Base-by-base conservation (phyloP, 257 asterid genomes). In the Striga asiatica region DNA sequence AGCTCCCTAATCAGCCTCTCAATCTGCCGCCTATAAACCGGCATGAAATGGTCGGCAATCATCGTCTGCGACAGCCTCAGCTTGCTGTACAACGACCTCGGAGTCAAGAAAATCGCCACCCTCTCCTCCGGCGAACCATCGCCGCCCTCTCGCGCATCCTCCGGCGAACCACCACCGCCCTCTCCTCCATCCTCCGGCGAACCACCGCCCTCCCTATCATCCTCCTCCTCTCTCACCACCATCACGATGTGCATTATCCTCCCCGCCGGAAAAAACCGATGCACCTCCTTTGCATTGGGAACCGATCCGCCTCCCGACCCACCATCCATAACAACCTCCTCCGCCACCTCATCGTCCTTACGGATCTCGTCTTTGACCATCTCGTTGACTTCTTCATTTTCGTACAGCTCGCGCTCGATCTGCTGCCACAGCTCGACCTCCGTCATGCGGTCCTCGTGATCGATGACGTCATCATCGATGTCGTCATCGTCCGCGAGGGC, bases 1-100 rank as follows among this genome's bases (percentile, higher is more conserved):
- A 81, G 71, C 55, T 76, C 82, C 57, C 47, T 74, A 32, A 88
- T 92, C 54, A 88, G 76, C 76, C 73, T 82, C 50, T 92, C 95
- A 7, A 92, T 82, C 41, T 80, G 88, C 54, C 87, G 72, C 74
- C 93, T 81, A 62, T 92, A 92, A 43, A 78, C 82, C 0, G 97
- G 98, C 98, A 92, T 92, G 68, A 82, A 84, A 70, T 92, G 98
- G 56, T 92, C 98, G 0, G 93, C 88, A 20, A 92, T 82, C 98
- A 92, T 92, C 7, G 78, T 82, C 66, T 81, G 87, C 27, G 97
- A 92, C 41, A 92, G 71, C 81, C 98, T 80, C 25, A 92, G 42
- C 55, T 88, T 92, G 66, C 93, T 82, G 48, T 92, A 92, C 64
- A 81, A 57, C 2, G 88, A 74, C 63, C 98, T 67, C 4, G 93